Base-by-base conservation (phyloP, 371 early-diverging fungal genomes). In the Actinomortierella ambigua region DNA sequence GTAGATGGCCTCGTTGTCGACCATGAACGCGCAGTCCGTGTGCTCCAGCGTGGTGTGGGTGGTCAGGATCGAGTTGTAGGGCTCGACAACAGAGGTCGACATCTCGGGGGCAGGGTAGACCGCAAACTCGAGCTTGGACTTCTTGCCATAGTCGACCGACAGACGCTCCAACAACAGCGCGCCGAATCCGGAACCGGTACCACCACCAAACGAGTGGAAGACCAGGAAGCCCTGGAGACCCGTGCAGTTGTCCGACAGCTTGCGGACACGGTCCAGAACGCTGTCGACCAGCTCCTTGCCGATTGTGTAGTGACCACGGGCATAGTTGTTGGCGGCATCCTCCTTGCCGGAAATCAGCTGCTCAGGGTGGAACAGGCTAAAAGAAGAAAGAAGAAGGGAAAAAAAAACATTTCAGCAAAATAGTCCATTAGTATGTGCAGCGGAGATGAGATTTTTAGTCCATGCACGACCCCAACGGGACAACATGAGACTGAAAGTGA, bases 251-350 rank as follows among this genome's bases (percentile, higher is more conserved):
- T 98, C 98, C 44, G 97, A 94, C 55, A 98, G 87, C 87, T 94
- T 96, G 79, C 98, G 91, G 81, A 99, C 93, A 75, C 97, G 93
- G 81, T 99, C 98, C 57, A 98, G 86, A 54, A 96, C 97, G 52
- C 86, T 80, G 84, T 99, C 99, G 62, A 98, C 93, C 53, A 98
- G 91, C 80, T 97, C 98, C 89, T 98, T 98, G 62, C 99, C 99
- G 64, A 97, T 92, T 56, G 99, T 98, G 89, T 98, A 99, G 88
- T 99, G 98, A 77, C 99, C 99, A 89, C 98, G 93, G 53, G 99
- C 99, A 80, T 98, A 99, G 93, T 98, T 98, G 90, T 99, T 98
- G 78, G 98, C 99, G 39, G 99, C 99, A 83, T 98, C 99, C 82
- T 98, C 98, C 88, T 98, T 97, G 76, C 99, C 99, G 65, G 92